Base-by-base conservation (phyloP, 768 basidiomycete species). In the Mrakia gelida region DNA sequence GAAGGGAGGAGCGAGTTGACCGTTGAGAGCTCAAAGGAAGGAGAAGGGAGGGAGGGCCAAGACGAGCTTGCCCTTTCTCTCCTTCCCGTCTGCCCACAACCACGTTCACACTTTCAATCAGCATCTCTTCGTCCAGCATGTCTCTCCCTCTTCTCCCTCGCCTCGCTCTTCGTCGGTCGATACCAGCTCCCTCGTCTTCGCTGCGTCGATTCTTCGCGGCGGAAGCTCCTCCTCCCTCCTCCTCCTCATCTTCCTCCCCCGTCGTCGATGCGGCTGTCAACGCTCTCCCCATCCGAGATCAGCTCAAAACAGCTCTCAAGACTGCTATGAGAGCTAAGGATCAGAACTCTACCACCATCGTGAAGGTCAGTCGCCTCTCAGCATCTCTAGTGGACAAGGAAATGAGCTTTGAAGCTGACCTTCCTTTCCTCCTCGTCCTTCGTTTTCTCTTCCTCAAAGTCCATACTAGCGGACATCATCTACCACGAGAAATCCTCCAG, bases 261-360 rank as follows among this genome's bases (percentile, higher is more conserved):
- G 67, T 70, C 67, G 67, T 70, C 32, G 65, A 68, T 16, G 65
- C 65, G 6, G 65, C 65, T 32, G 65, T 68, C 65, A 38, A 68
- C 65, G 34, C 34, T 18, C 67, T 70, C 41, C 67, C 67, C 26
- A 75, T 75, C 65, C 41, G 75, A 32, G 77, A 75, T 54, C 65
- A 74, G 41, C 72, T 78, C 73, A 78, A 75, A 63, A 49, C 72
- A 32, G 77, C 72, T 15, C 68, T 78, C 63, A 78, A 78, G 77
- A 78, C 72, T 54, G 73, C 77, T 9, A 78, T 78, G 77, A 78
- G 61, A 65, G 73, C 72, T 0, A 73, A 54, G n/a, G 43, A 75
- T n/a, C 28, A 32, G n/a, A 65, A 59, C 21, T 7, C 73, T 21
- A 78, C 73, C 13, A 63, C 41, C 32, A 71, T 78, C 65, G 73